These are phyloP conservation scores for Daldinia vernicosa DNA, from an alignment of 495 filamentous ascomycete genomes.

Conservation along the genomic window DNA sequence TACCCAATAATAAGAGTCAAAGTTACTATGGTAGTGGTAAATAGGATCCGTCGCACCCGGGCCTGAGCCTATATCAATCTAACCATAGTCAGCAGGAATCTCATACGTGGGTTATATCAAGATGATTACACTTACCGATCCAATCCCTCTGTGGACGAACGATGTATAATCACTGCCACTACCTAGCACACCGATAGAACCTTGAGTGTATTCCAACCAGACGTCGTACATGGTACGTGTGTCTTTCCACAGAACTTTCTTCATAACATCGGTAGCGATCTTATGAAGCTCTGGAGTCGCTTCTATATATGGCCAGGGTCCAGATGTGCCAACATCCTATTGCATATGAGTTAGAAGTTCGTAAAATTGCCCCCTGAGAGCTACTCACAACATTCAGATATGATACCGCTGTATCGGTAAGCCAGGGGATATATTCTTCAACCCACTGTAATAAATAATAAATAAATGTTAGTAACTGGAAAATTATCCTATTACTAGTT, in stretches of 20 bases:
- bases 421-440: constrained; percentile 85
- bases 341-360: not conserved
- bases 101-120: not conserved
- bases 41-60: constrained; percentile 55
- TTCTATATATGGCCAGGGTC: constrained; percentile 69
- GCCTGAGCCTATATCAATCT: constrained; percentile 76
- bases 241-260: constrained; percentile 75
- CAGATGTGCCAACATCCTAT: constrained; percentile 74
- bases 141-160: constrained; percentile 82
- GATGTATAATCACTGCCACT: constrained; percentile 86
- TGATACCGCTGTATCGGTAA: constrained; percentile 74
- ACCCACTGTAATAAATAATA: constrained; percentile 60
- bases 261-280: constrained; percentile 70
- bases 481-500: not conserved
- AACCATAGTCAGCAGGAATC: not conserved
- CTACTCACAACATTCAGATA: constrained; percentile 75
- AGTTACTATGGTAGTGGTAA: constrained; percentile 84
- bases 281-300: constrained; percentile 81
- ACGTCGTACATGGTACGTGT: constrained; percentile 75
- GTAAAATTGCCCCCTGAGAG: not conserved
- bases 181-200: constrained; percentile 67
- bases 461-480: not conserved
- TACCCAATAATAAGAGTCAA: constrained; percentile 81
- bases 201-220: constrained; percentile 52
- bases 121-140: constrained; percentile 72